Conservation (phyloP, 2,329 filamentous ascomycete genomes). For the Coniosporium tulheliwenetii region DNA sequence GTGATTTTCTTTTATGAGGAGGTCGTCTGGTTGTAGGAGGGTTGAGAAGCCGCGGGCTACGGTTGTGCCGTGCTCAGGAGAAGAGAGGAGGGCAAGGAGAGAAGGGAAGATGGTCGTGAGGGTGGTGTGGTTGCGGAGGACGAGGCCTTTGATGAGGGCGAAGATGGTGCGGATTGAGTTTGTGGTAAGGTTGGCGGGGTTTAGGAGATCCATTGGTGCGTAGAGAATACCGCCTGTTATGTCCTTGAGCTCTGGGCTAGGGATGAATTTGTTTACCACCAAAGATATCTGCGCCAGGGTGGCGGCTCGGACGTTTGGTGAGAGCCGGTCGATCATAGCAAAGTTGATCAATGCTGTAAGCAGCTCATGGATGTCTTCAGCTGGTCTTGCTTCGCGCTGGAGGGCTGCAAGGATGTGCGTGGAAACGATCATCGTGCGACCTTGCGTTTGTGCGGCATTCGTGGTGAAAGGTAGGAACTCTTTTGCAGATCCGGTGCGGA, state of each 20-base stretch:
- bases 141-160: constrained; percentile 44
- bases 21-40: constrained; percentile 43
- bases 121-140: constrained; percentile 35
- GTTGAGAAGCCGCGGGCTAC: constrained; percentile 43
- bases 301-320: constrained; percentile 13
- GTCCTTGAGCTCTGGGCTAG: constrained; percentile 21
- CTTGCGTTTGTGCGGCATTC: constrained; percentile 15
- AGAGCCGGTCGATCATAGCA: constrained; percentile 13
- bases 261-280: constrained; percentile 31
- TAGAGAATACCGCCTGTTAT: constrained; percentile 23
- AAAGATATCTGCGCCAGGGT: constrained; percentile 28
- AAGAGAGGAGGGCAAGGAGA: constrained; percentile 34
- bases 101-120: constrained; percentile 25
- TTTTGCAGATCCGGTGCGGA: constrained; percentile 17
- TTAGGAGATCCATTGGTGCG: constrained; percentile 15
- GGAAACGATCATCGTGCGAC: constrained; percentile 37
- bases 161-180: constrained; percentile 39
- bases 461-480: constrained; percentile 17
- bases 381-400: constrained; percentile 17
- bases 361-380: constrained; percentile 15
- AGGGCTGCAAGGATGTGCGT: constrained; percentile 40
- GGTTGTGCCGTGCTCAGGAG: constrained; percentile 30
- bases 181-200: constrained; percentile 13
- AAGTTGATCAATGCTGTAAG: constrained; percentile 22
- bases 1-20: constrained; percentile 44